Percentiles rank a stretch among this genome's conserved stretches.
phyloP scores from a whole-genome alignment of 148 eudicot species.

The Vaccinium corymbosum region DNA sequence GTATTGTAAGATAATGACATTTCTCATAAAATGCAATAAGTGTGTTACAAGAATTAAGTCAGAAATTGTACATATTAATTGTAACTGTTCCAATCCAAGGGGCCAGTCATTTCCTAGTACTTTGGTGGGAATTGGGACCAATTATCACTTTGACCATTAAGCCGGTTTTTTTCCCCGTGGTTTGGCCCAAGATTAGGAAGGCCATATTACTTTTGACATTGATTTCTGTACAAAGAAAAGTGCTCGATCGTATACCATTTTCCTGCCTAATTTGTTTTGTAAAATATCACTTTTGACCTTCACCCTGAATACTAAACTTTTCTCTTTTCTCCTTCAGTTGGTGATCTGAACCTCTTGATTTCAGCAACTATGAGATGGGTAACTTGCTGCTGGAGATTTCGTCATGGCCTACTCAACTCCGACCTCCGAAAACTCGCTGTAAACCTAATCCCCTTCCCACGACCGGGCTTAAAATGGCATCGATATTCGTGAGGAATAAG shows the following conservation, averaged over 20 bases:
- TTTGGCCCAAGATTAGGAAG: too few relatives aligned
- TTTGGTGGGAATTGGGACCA: too few relatives aligned
- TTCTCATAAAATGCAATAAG: too few relatives aligned
- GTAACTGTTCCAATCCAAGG: too few relatives aligned
- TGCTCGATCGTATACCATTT: not conserved
- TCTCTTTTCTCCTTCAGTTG: conserved; percentile 37
- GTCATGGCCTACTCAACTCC: conserved; percentile 73
- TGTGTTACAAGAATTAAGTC: too few relatives aligned
- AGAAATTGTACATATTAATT: too few relatives aligned
- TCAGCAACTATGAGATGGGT: conserved; percentile 66
- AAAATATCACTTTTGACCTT: not conserved
- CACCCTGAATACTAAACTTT: not conserved
- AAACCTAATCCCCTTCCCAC: not conserved
- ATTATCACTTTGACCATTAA: too few relatives aligned
- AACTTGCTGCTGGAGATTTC: conserved; percentile 75
- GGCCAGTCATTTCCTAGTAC: too few relatives aligned
- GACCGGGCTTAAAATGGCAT: not conserved
- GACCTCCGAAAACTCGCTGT: conserved; percentile 2
- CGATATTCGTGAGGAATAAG: not conserved
- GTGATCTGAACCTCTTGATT: conserved; percentile 53
- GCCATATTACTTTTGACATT: too few relatives aligned
- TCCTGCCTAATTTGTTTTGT: not conserved
- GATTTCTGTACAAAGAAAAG: not conserved
- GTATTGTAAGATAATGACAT: too few relatives aligned
- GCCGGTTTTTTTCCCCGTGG: too few relatives aligned